Evolutionary conservation across 306 rosid species (phyloP).

Genomic region (Hippophae tibetana): DNA sequence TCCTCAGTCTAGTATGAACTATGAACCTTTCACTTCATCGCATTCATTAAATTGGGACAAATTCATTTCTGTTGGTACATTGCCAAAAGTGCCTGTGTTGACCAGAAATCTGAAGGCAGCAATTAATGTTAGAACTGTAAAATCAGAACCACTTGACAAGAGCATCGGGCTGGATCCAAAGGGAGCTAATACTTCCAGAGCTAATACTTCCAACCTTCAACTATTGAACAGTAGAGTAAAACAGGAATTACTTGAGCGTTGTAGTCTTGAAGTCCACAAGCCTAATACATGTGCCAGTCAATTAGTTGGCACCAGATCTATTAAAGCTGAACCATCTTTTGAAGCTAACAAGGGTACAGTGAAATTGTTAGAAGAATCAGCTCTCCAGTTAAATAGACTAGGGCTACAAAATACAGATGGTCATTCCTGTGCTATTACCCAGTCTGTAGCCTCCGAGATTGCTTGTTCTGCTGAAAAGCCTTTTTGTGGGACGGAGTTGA

Average conservation of each 20-base stretch:
- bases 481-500: constrained; percentile 28
- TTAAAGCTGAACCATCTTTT: constrained; percentile 43
- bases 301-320: constrained; percentile 26
- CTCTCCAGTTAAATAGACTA: constrained; percentile 20
- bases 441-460: no score
- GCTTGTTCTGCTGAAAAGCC: constrained; percentile 14
- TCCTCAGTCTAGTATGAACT: constrained; percentile 14
- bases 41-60: constrained; percentile 23
- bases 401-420: constrained; percentile 20
- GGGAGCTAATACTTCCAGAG: constrained; percentile 21
- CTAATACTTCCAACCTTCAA: constrained; percentile 19
- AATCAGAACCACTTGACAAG: constrained; percentile 66
- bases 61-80: constrained; percentile 20
- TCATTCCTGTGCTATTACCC: neutral
- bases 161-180: constrained; percentile 30
- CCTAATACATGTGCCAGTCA: constrained; percentile 13
- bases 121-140: constrained; percentile 40
- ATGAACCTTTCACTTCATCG: constrained; percentile 33
- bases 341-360: constrained; percentile 24
- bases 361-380: constrained; percentile 26
- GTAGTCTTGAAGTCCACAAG: constrained; percentile 22
- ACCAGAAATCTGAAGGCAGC: constrained; percentile 20
- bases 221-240: constrained; percentile 25
- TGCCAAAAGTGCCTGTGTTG: constrained; percentile 18
- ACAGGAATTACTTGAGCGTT: constrained; percentile 27